These are phyloP conservation scores for Acanthamoeba castellanii DNA, from an alignment of 208 protist genomes.

Conservation along the genomic window DNA sequence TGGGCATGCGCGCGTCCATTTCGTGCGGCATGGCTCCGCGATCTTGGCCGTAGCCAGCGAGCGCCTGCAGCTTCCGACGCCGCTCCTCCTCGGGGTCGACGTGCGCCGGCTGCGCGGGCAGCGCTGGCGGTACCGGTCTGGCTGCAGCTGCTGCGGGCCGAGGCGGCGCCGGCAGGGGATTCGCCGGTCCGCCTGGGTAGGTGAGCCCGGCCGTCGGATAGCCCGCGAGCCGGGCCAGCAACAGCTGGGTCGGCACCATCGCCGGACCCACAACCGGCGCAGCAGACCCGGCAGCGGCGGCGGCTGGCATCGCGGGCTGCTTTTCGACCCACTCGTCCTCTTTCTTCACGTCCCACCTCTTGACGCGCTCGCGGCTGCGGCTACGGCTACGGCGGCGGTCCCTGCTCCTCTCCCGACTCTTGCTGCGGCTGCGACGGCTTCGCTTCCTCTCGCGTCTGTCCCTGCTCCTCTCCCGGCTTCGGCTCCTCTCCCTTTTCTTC, in stretches of 20 bases:
- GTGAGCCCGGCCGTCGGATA: slow-evolving; percentile 5
- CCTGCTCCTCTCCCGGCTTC: neutral
- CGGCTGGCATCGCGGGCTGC: neutral
- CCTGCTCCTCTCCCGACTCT: neutral
- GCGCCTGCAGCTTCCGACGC: neutral
- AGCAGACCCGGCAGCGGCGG: neutral
- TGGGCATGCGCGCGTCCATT: neutral
- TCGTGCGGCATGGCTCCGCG: neutral
- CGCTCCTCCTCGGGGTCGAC: neutral
- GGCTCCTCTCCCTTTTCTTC: neutral
- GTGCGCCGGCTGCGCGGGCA: neutral
- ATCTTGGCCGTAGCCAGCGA: neutral
- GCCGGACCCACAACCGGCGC: too few relatives aligned
- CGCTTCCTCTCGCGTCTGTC: neutral
- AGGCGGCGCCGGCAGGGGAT: neutral
- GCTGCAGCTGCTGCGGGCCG: neutral
- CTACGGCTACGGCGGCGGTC: neutral
- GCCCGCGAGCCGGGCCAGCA: neutral
- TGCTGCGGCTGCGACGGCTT: neutral
- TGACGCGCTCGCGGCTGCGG: neutral
- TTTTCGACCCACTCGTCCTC: neutral
- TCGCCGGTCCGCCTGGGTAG: neutral
- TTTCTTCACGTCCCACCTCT: neutral
- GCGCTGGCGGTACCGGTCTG: neutral
- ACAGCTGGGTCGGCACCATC: neutral